Conservation (phyloP, 2,329 filamentous ascomycete species). For the Cryphonectria parasitica region DNA sequence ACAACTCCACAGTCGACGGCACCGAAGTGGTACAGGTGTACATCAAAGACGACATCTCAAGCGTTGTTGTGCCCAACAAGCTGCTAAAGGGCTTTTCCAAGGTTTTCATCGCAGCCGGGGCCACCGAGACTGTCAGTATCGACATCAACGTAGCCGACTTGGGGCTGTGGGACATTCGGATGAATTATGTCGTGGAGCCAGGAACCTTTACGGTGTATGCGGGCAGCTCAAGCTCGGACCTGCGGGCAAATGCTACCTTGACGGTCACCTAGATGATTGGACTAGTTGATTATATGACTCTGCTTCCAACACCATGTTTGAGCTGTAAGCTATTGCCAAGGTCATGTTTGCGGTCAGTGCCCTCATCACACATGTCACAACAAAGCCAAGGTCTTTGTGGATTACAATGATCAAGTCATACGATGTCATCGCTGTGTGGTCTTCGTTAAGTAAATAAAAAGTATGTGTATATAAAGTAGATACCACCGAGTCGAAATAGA, state of each 20-base stretch:
- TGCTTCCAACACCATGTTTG: not conserved
- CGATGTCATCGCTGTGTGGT: not conserved
- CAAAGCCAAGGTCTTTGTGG: not conserved
- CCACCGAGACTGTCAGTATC: constrained; percentile 57
- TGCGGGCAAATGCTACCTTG: constrained; percentile 60
- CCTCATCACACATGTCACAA: not conserved
- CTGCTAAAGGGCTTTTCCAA: constrained; percentile 71
- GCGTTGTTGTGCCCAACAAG: constrained; percentile 67
- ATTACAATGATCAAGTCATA: not conserved
- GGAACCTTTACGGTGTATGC: constrained; percentile 68
- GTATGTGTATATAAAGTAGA: not conserved
- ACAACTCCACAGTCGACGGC: constrained; percentile 60
- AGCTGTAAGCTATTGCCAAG: too few species aligned
- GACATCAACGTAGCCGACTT: constrained; percentile 59
- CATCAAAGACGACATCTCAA: constrained; percentile 63
- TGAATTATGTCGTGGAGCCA: constrained; percentile 75
- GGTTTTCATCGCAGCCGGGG: constrained; percentile 62
- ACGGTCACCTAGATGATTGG: constrained; percentile 45
- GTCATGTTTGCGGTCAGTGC: not conserved
- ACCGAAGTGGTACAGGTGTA: constrained; percentile 72
- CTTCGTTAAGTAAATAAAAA: not conserved
- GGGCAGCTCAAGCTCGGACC: constrained; percentile 62
- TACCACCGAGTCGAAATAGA: not conserved
- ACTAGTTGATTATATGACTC: not conserved
- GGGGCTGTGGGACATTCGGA: constrained; percentile 61